These are phyloP conservation scores for Erucastrum elatum DNA, from an alignment of 345 rosid genomes.

Conservation along the genomic window DNA sequence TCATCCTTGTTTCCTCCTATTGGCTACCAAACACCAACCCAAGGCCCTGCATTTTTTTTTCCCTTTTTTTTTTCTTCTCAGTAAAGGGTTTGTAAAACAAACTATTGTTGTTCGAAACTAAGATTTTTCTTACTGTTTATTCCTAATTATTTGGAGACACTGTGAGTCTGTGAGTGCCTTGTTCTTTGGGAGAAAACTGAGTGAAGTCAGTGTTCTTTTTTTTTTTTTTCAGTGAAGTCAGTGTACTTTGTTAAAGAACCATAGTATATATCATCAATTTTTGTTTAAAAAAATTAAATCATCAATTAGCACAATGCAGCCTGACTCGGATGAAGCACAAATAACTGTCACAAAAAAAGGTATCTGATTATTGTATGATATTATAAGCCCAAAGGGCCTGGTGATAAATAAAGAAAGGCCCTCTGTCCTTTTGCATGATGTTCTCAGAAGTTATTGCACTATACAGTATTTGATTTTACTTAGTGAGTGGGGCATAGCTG, in stretches of 20 bases:
- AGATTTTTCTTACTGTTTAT: neutral
- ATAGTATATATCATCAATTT: neutral
- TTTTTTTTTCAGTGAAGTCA: neutral
- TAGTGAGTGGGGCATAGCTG: neutral
- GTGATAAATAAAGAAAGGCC: neutral
- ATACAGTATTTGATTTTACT: neutral
- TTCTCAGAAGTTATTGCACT: neutral
- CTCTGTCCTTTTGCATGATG: neutral
- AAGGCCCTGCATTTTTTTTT: neutral
- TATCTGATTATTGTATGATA: neutral
- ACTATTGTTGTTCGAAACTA: conserved; percentile 2
- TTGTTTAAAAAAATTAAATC: neutral
- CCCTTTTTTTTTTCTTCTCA: neutral
- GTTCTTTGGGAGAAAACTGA: neutral
- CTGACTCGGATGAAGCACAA: neutral
- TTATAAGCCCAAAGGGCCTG: neutral
- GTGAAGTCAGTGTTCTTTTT: neutral
- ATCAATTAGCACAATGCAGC: neutral
- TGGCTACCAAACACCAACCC: conserved; percentile 23
- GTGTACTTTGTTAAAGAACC: neutral
- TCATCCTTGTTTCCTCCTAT: conserved; percentile 4
- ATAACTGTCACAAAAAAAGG: neutral
- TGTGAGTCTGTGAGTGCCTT: neutral
- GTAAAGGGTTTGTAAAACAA: neutral
- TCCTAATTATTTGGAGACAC: conserved; percentile 29